phyloP scores from a whole-genome alignment of 768 basidiomycete species.

The Roridomyces roridus region DNA sequence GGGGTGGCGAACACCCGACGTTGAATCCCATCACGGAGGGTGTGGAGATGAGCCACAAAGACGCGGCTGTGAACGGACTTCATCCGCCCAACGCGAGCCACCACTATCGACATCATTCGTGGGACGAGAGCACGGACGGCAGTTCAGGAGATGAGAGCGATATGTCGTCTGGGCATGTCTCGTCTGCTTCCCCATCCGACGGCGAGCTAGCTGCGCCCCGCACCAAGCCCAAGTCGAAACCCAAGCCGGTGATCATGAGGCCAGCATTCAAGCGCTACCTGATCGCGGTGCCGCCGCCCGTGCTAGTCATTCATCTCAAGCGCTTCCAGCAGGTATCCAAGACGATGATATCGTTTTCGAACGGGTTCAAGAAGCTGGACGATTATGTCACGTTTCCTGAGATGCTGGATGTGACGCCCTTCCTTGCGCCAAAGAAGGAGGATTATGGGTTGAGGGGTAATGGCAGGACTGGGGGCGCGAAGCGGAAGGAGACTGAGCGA shows the following conservation, averaged over 20 bases:
- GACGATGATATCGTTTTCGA: slow-evolving; percentile 66
- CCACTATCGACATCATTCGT: slow-evolving; percentile 9
- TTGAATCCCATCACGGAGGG: slow-evolving; percentile 14
- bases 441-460: slow-evolving; percentile 59
- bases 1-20: background rate
- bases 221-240: slow-evolving; percentile 28
- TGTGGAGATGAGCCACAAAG: slow-evolving; percentile 3
- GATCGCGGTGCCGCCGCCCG: slow-evolving; percentile 82
- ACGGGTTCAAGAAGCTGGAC: slow-evolving; percentile 87
- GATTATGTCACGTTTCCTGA: slow-evolving; percentile 93
- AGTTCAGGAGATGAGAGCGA: slow-evolving; percentile 53
- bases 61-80: slow-evolving; percentile 6
- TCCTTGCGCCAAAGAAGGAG: slow-evolving; percentile 81
- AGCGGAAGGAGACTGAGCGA: slow-evolving; percentile 39
- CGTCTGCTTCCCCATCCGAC: slow-evolving; percentile 7
- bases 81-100: slow-evolving; percentile 19
- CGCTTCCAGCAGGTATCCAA: slow-evolving; percentile 88
- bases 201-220: slow-evolving; percentile 18
- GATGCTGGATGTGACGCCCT: slow-evolving; percentile 83
- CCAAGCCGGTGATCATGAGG: slow-evolving; percentile 74
- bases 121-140: slow-evolving; percentile 37
- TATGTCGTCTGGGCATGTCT: slow-evolving; percentile 11
- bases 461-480: slow-evolving; percentile 32
- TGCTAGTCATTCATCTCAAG: slow-evolving; percentile 93
- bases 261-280: slow-evolving; percentile 95